These are phyloP conservation scores for Erodium texanum DNA, from an alignment of 441 rosid genomes.

Conservation along the genomic window DNA sequence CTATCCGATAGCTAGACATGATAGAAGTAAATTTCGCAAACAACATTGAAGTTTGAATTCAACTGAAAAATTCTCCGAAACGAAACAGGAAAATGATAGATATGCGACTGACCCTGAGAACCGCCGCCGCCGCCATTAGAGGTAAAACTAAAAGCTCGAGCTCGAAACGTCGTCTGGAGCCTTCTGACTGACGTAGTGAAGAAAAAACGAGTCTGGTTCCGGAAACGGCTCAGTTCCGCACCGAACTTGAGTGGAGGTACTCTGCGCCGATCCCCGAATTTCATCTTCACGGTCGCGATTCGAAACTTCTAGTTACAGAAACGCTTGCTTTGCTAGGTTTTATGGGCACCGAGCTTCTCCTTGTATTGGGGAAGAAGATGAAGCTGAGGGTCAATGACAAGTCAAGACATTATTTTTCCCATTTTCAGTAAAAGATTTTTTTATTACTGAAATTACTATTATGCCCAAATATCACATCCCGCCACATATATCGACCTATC, in stretches of 20 bases:
- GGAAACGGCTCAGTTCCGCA: not conserved
- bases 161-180: constrained; percentile 5
- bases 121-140: not conserved
- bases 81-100: not conserved
- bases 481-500: not conserved
- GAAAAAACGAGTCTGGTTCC: not conserved
- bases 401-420: not conserved
- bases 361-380: not conserved
- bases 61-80: not conserved
- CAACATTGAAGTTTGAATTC: not conserved
- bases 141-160: not conserved
- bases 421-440: too few relatives aligned
- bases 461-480: not conserved
- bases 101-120: not conserved
- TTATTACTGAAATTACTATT: not conserved
- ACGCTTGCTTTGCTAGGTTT: constrained; percentile 13
- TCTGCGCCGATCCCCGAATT: constrained; percentile 5
- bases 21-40: not conserved
- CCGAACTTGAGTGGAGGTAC: not conserved
- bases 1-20: not conserved
- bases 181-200: constrained; percentile 4
- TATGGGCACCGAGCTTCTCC: not conserved
- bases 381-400: not conserved
- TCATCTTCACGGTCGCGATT: constrained; percentile 5
- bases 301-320: not conserved